Base-by-base conservation (phyloP, 2,329 filamentous ascomycete genomes). In the Trematosphaeria pertusa region DNA sequence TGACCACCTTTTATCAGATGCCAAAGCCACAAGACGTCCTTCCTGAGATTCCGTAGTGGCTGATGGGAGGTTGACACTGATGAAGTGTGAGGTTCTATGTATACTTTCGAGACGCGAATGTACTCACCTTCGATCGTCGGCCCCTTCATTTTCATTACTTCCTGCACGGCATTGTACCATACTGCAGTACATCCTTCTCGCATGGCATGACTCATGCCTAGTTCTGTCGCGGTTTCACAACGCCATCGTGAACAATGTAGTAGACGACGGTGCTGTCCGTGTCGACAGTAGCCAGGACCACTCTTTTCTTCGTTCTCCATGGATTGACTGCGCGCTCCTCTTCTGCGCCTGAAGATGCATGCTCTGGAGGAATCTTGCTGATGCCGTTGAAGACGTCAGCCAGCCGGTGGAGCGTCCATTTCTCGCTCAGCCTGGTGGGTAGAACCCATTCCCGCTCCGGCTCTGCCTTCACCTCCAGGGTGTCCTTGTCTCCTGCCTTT, bases 201-300 rank as follows among this genome's bases (percentile, higher is more conserved):
- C n/a, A n/a, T 21, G 17, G 19, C 7, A 4, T 43, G 33, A 43
- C 37, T 38, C 46, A 48, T 28, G 40, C 50, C 65, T 59, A 93
- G 68, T 94, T 94, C 70, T 93, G 89, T 46, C 89, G 80, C 18
- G 89, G 89, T 76, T 93, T 94, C 42, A 93, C 88, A 54, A 92
- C 85, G n/a, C 89, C 89, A 69, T 93, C 88, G 62, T 93, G 89
- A 69, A 93, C 83, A 53, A 92, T 81, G 66, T 94, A 94, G 73
- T 93, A 94, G 31, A 90, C 87, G 14, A 94, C 81, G 0, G 89
- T 93, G 55, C 89, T 92, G 72, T 94, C 89, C 60, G 88, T 84
- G 65, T 91, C 87, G 37, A 91, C 75, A 2, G 87, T 88, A 12
- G 87, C 88, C 40, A 94, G 75, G n/a, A 93, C 66, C 9, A 92